Evolutionary conservation across 148 eudicot genomes (phyloP), one percentile per base, ranked within the genome.

Genomic region (Heliamphora exappendiculata): DNA sequence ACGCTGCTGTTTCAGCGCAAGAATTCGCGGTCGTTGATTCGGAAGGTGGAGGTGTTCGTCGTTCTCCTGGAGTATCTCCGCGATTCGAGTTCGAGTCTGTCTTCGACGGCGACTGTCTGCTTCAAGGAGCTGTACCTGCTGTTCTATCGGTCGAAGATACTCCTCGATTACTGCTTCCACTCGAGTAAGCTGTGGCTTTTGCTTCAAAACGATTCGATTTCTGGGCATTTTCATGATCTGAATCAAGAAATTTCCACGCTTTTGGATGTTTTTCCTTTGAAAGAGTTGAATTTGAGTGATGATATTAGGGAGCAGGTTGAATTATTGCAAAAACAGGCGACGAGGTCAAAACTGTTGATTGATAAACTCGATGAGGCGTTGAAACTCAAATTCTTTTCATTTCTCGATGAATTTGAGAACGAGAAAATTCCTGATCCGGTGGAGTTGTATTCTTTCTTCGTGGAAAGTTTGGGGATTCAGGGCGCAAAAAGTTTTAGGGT

Each of bases 161-260:
- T 94, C 67, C 85, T 94, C n/a, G 91, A 89, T 75, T 92, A 90
- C 77, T 88, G 93, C 70, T 69, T 72, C 4, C 85, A 82, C 1
- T 90, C 93, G 49, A 86, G 95, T 72, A 89, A 83, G 75, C 57
- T 92, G 81, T 94, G 98, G 98, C 82, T 94, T 13, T 78, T 94
- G 57, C 80, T 94, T 36, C 98, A 94, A 69, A 92, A 89, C 77
- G 91, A 86, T 57, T 71, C 90, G 0, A 84, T 94, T 78, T 89
- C 97, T 0, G 93, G 96, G 1, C 92, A 92, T 87, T 94, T 92
- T 70, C 93, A 92, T 82, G 98, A 94, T 73, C 82, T 94, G 50
- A 86, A 83, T 80, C 91, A 86, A 70, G 95, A 94, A 47, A 79
- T 94, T 7, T 88, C 83, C 14, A 94, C 97, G 0, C 86, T 94